Evolutionary conservation across 1,284 basidiomycete species (phyloP), one percentile per base, ranked within the genome.

Genomic region (Mycena citricolor): DNA sequence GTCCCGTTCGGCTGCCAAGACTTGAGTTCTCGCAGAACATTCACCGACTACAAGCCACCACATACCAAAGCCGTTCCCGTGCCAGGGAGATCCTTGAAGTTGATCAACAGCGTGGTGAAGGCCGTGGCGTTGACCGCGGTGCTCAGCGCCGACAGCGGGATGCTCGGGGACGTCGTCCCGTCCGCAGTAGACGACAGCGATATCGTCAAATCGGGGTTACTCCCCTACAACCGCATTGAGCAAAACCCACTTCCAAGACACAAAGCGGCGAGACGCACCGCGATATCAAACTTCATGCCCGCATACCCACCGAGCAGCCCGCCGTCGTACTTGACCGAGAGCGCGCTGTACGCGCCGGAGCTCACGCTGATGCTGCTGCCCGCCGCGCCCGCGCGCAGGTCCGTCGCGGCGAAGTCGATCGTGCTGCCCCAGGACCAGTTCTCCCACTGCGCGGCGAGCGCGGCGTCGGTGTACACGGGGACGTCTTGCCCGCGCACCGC

Each of bases 401-500:
- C 71, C 8, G 71, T 75, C 8, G 73, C 70, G n/a, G 62, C 66
- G 45, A 64, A 74, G 59, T 70, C 54, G 45, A 75, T 61, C 14
- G 58, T 63, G 25, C 63, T 68, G 42, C 66, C 61, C 74, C 74
- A 77, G 45, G 69, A 70, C 74, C 74, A 77, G 60, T 77, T 64
- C 48, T 77, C 66, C 73, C 74, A 76, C 16, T 68, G 70, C 19
- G 63, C 54, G 14, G 67, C 61, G 29, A 76, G 66, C 14, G 60
- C 58, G 32, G 50, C 48, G 54, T 71, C 67, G 8, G 59, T 61
- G 49, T 71, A 72, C 29, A 71, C 57, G 22, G 55, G 44, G 32
- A 69, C 49, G 56, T 69, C 67, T 23, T 61, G 61, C 58, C 23
- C 47, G 34, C 8, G 41, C 50, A 13, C 51, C 32, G 52, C 42